These are phyloP conservation scores for Claviceps sp. DNA, from an alignment of 2,329 filamentous ascomycete genomes.

Conservation along the genomic window DNA sequence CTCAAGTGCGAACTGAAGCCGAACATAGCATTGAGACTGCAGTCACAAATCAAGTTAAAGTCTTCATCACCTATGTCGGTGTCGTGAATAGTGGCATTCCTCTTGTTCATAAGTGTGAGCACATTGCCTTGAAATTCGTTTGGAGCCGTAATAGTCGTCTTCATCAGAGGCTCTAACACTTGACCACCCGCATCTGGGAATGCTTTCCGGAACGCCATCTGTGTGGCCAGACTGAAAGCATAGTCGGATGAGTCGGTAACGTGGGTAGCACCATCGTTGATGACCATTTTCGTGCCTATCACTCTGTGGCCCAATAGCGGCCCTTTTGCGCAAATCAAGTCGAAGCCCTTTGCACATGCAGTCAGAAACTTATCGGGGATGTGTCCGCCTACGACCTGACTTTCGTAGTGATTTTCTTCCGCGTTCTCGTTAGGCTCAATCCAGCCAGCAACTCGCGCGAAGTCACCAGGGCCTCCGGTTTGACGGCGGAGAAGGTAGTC, in stretches of 20 bases:
- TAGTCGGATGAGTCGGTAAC: constrained; percentile 96
- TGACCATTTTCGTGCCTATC: constrained; percentile 76
- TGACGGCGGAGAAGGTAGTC: constrained; percentile 94
- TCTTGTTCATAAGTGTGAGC: constrained; percentile 91
- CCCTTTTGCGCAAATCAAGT: constrained; percentile 67
- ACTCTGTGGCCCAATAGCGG: constrained; percentile 89
- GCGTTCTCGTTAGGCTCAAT: constrained; percentile 72
- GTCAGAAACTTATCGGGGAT: constrained; percentile 94
- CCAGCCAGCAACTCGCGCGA: constrained; percentile 79
- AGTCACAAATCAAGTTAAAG: constrained; percentile 85
- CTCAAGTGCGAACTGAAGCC: constrained; percentile 86
- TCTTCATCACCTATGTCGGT: constrained; percentile 90
- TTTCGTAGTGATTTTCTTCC: constrained; percentile 69
- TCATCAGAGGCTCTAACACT: constrained; percentile 94
- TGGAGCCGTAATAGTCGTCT: constrained; percentile 89
- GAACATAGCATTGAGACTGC: constrained; percentile 93
- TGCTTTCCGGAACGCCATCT: constrained; percentile 91
- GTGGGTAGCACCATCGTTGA: constrained; percentile 94
- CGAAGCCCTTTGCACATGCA: constrained; percentile 92
- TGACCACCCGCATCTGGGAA: constrained; percentile 70
- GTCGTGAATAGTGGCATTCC: constrained; percentile 86
- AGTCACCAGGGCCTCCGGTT: constrained; percentile 89
- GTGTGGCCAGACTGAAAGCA: constrained; percentile 86
- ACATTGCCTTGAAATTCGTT: constrained; percentile 97
- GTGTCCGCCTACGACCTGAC: constrained; percentile 74